A percentile compares a stretch with the other conserved stretches of the same genome.
Conservation (phyloP, 2,329 filamentous ascomycete genomes). For the Pseudogymnoascus verrucosus region DNA sequence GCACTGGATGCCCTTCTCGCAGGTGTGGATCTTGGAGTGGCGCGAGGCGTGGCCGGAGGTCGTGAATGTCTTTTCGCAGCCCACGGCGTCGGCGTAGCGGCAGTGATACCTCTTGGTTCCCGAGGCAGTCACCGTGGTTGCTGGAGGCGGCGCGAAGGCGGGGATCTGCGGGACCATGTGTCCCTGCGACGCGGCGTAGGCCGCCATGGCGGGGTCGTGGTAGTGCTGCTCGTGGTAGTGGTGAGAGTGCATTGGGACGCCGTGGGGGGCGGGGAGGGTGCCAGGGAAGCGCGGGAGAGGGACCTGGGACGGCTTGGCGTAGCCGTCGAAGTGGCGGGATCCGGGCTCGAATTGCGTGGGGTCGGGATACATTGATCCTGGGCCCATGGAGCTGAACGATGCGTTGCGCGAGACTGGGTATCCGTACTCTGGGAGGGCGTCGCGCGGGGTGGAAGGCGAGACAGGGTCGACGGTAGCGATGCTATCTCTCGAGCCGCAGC, state of each 20-base stretch:
- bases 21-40: conserved; percentile 77
- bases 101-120: conserved; percentile 61
- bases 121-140: neutral
- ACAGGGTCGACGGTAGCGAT: neutral
- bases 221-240: neutral
- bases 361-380: neutral
- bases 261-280: neutral
- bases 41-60: conserved; percentile 80
- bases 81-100: conserved; percentile 61
- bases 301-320: neutral
- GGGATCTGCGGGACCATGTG: neutral
- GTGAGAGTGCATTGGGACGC: neutral
- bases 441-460: neutral
- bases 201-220: neutral
- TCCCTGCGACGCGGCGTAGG: neutral
- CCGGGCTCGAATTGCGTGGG: neutral
- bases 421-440: neutral
- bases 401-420: neutral
- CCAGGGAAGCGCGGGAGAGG: neutral
- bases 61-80: conserved; percentile 73
- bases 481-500: neutral
- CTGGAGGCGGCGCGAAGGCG: neutral
- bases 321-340: neutral
- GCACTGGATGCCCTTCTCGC: conserved; percentile 67
- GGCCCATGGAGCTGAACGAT: neutral